Conservation (phyloP, 768 basidiomycete species). For the Rhodocollybia butyracea region DNA sequence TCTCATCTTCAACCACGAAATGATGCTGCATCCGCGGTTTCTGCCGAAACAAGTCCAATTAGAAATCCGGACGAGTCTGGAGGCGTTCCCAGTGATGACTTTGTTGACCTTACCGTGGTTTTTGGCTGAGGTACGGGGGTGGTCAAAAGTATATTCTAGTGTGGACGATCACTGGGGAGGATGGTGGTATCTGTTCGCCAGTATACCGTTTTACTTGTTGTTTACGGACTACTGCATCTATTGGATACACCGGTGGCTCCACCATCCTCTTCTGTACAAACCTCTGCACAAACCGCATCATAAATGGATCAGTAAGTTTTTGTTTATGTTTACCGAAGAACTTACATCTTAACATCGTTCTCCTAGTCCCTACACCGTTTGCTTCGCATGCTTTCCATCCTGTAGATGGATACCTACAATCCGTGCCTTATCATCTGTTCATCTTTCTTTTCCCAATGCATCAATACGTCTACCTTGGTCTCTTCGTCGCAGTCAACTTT, state of each 20-base stretch:
- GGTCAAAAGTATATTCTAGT: slow-evolving; percentile 74
- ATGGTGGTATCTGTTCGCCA: slow-evolving; percentile 65
- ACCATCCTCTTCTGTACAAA: slow-evolving; percentile 86
- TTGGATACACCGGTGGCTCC: slow-evolving; percentile 92
- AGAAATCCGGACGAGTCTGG: slow-evolving; percentile 75
- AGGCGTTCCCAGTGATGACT: slow-evolving; percentile 81
- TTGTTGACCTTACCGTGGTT: slow-evolving; percentile 92
- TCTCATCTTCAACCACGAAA: slow-evolving; percentile 90
- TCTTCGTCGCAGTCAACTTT: slow-evolving; percentile 91
- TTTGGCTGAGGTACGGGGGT: slow-evolving; percentile 85
- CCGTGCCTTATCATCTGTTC: slow-evolving; percentile 92
- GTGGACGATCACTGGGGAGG: slow-evolving; percentile 62
- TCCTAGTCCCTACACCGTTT: slow-evolving; percentile 90
- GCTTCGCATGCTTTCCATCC: slow-evolving; percentile 98
- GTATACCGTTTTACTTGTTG: slow-evolving; percentile 70
- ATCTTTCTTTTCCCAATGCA: slow-evolving; percentile 89
- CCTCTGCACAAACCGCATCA: slow-evolving; percentile 95
- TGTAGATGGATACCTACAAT: slow-evolving; percentile 91
- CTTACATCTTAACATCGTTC: slow-evolving; percentile 6
- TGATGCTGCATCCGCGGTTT: slow-evolving; percentile 94
- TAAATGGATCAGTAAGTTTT: slow-evolving; percentile 88
- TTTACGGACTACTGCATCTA: slow-evolving; percentile 95
- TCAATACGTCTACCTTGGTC: slow-evolving; percentile 73
- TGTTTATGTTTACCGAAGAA: not conserved
- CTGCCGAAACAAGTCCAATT: slow-evolving; percentile 79